Percentiles rank a stretch among this genome's conserved stretches.
phyloP scores from a whole-genome alignment of 306 rosid genomes.

The Quercus variabilis region DNA sequence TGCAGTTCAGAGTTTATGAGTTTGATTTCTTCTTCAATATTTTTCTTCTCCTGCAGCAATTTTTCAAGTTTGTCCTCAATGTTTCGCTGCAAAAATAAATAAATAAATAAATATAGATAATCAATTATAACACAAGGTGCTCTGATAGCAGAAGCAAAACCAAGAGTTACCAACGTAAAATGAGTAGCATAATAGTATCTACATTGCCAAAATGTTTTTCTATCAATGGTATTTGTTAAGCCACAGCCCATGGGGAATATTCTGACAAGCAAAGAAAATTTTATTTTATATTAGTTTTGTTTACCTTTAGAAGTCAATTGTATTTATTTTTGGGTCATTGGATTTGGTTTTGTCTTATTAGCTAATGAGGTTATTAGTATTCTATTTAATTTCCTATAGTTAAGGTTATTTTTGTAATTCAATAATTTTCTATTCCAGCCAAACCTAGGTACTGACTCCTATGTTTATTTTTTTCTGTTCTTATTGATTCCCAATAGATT shows the following conservation, averaged over 20 bases:
- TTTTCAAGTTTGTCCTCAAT: constrained; percentile 79
- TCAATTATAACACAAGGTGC: constrained; percentile 18
- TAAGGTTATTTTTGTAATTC: too few relatives aligned
- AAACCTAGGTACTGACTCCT: too few relatives aligned
- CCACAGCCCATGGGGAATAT: background rate
- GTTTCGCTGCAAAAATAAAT: constrained; percentile 53
- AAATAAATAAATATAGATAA: background rate
- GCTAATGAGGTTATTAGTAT: too few relatives aligned
- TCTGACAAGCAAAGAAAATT: too few relatives aligned
- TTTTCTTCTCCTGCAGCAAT: constrained; percentile 62
- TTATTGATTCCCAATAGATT: too few relatives aligned
- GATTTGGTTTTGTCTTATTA: too few relatives aligned
- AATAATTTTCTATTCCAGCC: too few relatives aligned
- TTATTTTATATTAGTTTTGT: too few relatives aligned
- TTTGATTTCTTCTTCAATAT: constrained; percentile 66
- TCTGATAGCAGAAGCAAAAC: background rate
- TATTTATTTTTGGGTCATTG: too few relatives aligned
- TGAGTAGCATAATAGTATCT: background rate
- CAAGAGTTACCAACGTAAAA: background rate
- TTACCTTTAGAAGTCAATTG: too few relatives aligned
- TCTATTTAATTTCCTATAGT: too few relatives aligned
- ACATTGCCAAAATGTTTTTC: background rate
- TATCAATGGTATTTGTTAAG: background rate
- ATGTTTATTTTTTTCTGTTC: too few relatives aligned
- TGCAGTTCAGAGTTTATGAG: constrained; percentile 74